Evolutionary conservation across 805 yeast species (phyloP).

Genomic region (Monosporozyma servazzii): DNA sequence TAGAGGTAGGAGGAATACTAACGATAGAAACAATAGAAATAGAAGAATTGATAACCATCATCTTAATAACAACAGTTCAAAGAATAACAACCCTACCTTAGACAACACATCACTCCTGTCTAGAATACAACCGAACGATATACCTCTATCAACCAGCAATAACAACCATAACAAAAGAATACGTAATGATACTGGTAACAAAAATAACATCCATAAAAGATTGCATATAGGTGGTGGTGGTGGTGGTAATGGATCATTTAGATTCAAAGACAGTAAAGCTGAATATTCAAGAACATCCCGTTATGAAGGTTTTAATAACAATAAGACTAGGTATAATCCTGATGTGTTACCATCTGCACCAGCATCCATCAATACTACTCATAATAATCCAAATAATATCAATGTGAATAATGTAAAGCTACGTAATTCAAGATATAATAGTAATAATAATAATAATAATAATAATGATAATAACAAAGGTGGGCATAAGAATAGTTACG

Average conservation of each 20-base stretch:
- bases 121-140: background rate
- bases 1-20: background rate
- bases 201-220: constrained; percentile 1
- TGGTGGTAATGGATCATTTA: background rate
- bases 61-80: background rate
- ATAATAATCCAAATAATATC: background rate
- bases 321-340: background rate
- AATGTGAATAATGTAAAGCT: background rate
- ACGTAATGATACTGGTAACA: background rate
- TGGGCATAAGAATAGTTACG: too few relatives aligned
- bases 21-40: background rate
- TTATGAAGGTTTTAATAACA: constrained; percentile 3
- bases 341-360: background rate
- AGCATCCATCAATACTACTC: background rate
- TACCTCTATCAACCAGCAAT: background rate
- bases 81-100: background rate
- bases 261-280: background rate
- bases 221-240: background rate
- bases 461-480: too few relatives aligned
- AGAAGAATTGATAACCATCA: background rate
- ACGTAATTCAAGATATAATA: constrained; percentile 2
- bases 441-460: background rate
- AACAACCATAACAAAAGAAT: background rate
- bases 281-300: constrained; percentile 1
- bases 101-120: constrained; percentile 1